A percentile compares a stretch with the other conserved stretches of the same genome.
These are phyloP conservation scores for Prillingera fragicola DNA, from an alignment of 1,284 basidiomycete species.

Conservation along the genomic window DNA sequence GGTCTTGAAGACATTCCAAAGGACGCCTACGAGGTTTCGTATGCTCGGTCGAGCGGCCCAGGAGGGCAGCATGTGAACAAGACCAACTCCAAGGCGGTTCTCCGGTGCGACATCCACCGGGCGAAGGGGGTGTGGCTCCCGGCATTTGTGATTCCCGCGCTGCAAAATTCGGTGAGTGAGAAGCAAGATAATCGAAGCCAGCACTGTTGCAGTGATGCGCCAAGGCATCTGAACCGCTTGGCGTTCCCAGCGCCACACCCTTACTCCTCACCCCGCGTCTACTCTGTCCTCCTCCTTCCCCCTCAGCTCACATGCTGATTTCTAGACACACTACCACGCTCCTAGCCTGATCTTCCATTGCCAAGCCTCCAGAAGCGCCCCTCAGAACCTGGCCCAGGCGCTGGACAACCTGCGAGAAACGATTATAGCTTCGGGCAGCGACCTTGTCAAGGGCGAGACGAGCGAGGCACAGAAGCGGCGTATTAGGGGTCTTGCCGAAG, in stretches of 20 bases:
- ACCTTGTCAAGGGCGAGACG: slow-evolving; percentile 35
- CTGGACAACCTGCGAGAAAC: slow-evolving; percentile 28
- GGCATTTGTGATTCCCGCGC: slow-evolving; percentile 30
- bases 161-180: slow-evolving; percentile 36
- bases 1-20: slow-evolving; percentile 38
- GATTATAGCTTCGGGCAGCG: slow-evolving; percentile 25
- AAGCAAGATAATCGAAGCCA: background rate
- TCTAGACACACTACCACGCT: slow-evolving; percentile 40
- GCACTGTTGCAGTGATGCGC: too few relatives aligned
- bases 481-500: slow-evolving; percentile 25
- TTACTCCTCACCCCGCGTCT: background rate
- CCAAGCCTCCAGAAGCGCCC: slow-evolving; percentile 35
- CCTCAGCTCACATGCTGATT: background rate
- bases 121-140: slow-evolving; percentile 40
- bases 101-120: slow-evolving; percentile 28
- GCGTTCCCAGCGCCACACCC: background rate
- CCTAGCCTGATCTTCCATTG: slow-evolving; percentile 37
- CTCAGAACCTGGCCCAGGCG: slow-evolving; percentile 31
- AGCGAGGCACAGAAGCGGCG: slow-evolving; percentile 30
- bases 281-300: background rate
- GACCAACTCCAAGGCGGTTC: slow-evolving; percentile 45
- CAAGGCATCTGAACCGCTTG: too few relatives aligned
- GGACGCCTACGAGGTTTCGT: slow-evolving; percentile 30
- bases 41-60: slow-evolving; percentile 42
- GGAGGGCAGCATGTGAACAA: slow-evolving; percentile 50